Evolutionary conservation across 2,329 filamentous ascomycete species (phyloP).

Genomic region (Colletotrichum trifolii): DNA sequence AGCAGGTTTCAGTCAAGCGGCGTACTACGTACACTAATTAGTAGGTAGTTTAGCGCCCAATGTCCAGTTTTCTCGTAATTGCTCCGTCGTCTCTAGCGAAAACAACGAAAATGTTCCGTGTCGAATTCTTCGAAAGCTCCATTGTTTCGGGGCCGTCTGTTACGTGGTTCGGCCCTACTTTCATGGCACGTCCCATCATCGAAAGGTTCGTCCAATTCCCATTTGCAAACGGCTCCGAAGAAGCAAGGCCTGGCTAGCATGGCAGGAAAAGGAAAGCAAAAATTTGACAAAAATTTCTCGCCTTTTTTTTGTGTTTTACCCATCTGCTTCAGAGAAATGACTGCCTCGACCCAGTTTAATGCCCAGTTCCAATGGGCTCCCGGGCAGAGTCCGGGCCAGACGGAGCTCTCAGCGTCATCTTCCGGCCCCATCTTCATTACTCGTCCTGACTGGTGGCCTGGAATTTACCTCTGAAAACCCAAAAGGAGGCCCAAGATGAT

Average conservation of each 20-base stretch:
- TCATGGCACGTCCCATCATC: slow-evolving; percentile 10
- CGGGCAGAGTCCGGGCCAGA: slow-evolving; percentile 34
- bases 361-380: slow-evolving; percentile 21
- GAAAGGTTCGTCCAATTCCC: slow-evolving; percentile 7
- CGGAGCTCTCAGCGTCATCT: slow-evolving; percentile 33
- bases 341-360: slow-evolving; percentile 29
- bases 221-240: slow-evolving; percentile 3
- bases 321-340: too few species aligned
- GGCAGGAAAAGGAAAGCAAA: slow-evolving; percentile 21
- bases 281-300: slow-evolving; percentile 2
- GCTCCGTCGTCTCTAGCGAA: neutral
- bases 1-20: too few species aligned
- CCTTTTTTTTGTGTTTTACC: too few species aligned
- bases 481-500: too few species aligned
- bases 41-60: too few species aligned
- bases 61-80: neutral
- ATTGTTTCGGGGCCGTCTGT: slow-evolving; percentile 24
- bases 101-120: slow-evolving; percentile 22
- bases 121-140: slow-evolving; percentile 9
- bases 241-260: neutral
- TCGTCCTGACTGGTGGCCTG: slow-evolving; percentile 22
- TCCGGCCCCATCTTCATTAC: slow-evolving; percentile 35
- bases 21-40: too few species aligned
- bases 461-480: slow-evolving; percentile 11
- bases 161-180: slow-evolving; percentile 32